Percentiles rank a stretch among this genome's conserved stretches.
phyloP scores from a whole-genome alignment of 495 filamentous ascomycete species.

The Glonium stellatum region DNA sequence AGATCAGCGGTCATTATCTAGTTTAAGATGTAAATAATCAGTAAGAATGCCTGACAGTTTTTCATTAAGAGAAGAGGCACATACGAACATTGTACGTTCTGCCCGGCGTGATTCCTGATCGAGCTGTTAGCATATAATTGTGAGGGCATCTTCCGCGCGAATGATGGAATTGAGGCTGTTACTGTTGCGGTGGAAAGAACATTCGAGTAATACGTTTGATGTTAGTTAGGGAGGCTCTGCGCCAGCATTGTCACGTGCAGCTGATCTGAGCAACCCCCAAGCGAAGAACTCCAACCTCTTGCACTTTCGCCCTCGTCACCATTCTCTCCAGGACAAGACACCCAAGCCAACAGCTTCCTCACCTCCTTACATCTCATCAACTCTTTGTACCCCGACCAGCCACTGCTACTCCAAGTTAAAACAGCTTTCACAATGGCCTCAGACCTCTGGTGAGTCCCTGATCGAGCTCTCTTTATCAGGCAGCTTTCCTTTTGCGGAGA shows the following conservation, averaged over 20 bases:
- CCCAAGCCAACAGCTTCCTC: constrained; percentile 11
- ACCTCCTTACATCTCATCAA: constrained; percentile 9
- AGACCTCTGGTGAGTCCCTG: constrained; percentile 57
- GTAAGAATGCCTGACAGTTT: too few relatives aligned
- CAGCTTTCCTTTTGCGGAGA: constrained; percentile 31
- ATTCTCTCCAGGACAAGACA: constrained; percentile 1
- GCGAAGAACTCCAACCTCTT: constrained; percentile 5
- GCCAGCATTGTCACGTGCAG: constrained; percentile 12
- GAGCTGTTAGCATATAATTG: too few relatives aligned
- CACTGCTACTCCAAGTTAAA: not conserved
- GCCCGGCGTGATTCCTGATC: too few relatives aligned
- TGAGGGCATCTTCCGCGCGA: too few relatives aligned
- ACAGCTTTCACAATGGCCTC: constrained; percentile 49
- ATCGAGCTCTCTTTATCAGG: constrained; percentile 30
- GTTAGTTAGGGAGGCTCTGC: not conserved
- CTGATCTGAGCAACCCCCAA: not conserved
- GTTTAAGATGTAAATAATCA: too few relatives aligned
- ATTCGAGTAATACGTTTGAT: too few relatives aligned
- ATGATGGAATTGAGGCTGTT: too few relatives aligned
- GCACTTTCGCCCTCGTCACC: constrained; percentile 12
- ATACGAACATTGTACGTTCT: too few relatives aligned
- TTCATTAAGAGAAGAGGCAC: too few relatives aligned
- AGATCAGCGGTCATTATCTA: too few relatives aligned
- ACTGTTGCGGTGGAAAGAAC: too few relatives aligned
- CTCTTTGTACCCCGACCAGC: constrained; percentile 6